Conservation (phyloP, 805 yeast genomes). For the Metschnikowia hibisci region DNA sequence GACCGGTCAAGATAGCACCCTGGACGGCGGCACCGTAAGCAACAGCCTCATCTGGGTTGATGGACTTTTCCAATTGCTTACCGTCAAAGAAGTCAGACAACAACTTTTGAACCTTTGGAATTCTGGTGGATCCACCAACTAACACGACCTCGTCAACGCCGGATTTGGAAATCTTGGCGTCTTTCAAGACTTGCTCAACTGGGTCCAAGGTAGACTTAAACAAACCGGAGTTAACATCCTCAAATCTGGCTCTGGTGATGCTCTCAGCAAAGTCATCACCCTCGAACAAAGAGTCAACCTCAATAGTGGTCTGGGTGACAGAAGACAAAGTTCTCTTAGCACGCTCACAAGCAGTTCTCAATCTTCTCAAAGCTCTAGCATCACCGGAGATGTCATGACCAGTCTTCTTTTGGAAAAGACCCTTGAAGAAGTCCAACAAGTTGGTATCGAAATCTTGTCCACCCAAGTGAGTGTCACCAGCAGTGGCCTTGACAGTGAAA, state of each 20-base stretch:
- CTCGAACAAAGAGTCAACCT: slow-evolving; percentile 90
- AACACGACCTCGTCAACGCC: slow-evolving; percentile 92
- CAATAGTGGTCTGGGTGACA: slow-evolving; percentile 93
- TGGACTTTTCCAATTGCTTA: slow-evolving; percentile 94
- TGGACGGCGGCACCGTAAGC: slow-evolving; percentile 99
- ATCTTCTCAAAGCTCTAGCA: slow-evolving; percentile 57
- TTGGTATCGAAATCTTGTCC: slow-evolving; percentile 52
- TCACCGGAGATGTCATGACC: slow-evolving; percentile 44
- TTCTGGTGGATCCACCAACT: slow-evolving; percentile 99
- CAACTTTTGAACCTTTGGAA: slow-evolving; percentile 95
- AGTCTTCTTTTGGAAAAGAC: slow-evolving; percentile 45
- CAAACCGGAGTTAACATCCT: slow-evolving; percentile 88
- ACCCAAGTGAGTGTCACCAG: slow-evolving; percentile 52
- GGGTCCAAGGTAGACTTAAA: slow-evolving; percentile 95
- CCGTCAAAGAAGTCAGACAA: slow-evolving; percentile 88
- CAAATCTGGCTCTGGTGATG: slow-evolving; percentile 95
- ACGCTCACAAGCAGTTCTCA: slow-evolving; percentile 97
- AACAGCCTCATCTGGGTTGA: slow-evolving; percentile 99
- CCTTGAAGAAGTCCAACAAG: slow-evolving; percentile 46
- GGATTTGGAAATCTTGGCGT: slow-evolving; percentile 80
- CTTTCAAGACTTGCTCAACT: slow-evolving; percentile 92
- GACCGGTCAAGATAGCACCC: slow-evolving; percentile 65
- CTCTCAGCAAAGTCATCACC: slow-evolving; percentile 96
- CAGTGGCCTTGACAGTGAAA: slow-evolving; percentile 91
- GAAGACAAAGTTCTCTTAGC: slow-evolving; percentile 95